These are phyloP conservation scores for Metschnikowia shivogae DNA, from an alignment of 805 yeast genomes.

Conservation along the genomic window DNA sequence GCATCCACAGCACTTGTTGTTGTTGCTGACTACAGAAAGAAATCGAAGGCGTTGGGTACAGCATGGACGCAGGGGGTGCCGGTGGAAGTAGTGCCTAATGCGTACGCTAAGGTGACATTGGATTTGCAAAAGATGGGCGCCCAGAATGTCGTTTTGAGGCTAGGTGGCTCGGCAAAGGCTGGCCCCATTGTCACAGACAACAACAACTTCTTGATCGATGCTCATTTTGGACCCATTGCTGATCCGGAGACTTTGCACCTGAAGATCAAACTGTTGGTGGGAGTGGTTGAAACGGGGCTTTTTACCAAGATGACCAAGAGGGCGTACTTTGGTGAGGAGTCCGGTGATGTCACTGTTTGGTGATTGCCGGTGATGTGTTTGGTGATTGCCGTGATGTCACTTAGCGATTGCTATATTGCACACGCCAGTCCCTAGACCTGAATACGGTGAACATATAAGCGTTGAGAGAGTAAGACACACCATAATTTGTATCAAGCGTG, in stretches of 20 bases:
- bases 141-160: constrained; percentile 59
- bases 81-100: constrained; percentile 87
- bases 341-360: constrained; percentile 47
- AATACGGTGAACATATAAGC: too few species aligned
- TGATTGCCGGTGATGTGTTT: not conserved
- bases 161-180: constrained; percentile 89
- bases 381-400: constrained; percentile 4
- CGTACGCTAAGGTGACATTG: constrained; percentile 69
- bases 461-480: too few species aligned
- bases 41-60: constrained; percentile 67
- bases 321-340: constrained; percentile 86
- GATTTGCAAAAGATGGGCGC: constrained; percentile 68
- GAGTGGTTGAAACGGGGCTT: constrained; percentile 95
- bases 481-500: too few species aligned
- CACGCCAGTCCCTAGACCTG: too few species aligned
- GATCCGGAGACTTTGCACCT: constrained; percentile 51
- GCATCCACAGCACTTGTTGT: constrained; percentile 72
- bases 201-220: constrained; percentile 88
- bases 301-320: constrained; percentile 70
- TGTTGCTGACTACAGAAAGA: constrained; percentile 91
- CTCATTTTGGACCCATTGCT: constrained; percentile 78
- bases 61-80: constrained; percentile 92
- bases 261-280: constrained; percentile 70
- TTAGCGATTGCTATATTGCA: too few species aligned
- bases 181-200: constrained; percentile 97